A percentile compares a stretch with the other conserved stretches of the same genome.
Evolutionary conservation across 2,329 filamentous ascomycete genomes (phyloP).

Genomic region (Grosmannia penicillata): DNA sequence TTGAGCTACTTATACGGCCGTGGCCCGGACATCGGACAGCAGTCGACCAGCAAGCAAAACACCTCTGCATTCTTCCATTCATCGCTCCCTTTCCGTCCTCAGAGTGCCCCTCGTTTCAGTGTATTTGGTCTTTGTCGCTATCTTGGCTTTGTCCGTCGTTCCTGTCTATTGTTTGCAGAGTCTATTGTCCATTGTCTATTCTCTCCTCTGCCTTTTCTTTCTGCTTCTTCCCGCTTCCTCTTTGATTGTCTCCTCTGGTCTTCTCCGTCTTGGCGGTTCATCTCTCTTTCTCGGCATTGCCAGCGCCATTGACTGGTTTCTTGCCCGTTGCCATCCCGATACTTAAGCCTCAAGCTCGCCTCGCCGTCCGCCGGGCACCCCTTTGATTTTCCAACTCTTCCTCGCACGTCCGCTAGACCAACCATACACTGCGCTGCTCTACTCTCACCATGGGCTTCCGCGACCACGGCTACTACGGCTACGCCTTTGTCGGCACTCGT

Average conservation of each 20-base stretch:
- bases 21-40: no score
- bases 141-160: neutral
- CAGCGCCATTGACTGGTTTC: no score
- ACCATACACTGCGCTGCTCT: no score
- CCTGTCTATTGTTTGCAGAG: neutral
- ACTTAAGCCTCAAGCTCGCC: no score
- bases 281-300: no score
- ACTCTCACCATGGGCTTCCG: slow-evolving; percentile 14
- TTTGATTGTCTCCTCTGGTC: neutral
- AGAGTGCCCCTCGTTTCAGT: no score
- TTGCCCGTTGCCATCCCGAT: no score
- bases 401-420: neutral
- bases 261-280: neutral
- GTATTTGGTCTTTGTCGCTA: neutral
- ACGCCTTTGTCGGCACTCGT: slow-evolving; percentile 63
- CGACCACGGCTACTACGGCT: slow-evolving; percentile 31
- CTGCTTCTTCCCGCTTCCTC: neutral
- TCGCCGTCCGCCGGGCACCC: no score
- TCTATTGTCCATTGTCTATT: neutral
- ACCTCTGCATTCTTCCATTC: neutral
- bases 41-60: no score
- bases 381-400: neutral
- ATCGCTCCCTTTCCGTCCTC: neutral
- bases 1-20: no score
- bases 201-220: neutral